Base-by-base conservation (phyloP, 2,329 filamentous ascomycete species). In the Torrubiella hemipterigena region DNA sequence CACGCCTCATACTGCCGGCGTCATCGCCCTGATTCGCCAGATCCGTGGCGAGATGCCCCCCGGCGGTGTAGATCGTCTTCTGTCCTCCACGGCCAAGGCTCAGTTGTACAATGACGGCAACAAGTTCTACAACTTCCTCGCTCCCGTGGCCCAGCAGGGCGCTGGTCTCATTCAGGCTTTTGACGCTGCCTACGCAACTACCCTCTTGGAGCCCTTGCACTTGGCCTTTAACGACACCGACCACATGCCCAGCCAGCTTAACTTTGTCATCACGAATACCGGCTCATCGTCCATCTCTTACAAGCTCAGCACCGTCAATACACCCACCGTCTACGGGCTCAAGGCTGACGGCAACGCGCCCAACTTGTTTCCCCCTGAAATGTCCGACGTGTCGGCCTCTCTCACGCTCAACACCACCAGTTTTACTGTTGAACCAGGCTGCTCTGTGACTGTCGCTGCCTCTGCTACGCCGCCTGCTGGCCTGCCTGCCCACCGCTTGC, bases 181-280 rank as follows among this genome's bases (percentile, higher is more conserved):
- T 42, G 62, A 69, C 27, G 64, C 67, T 9, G 61, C 68, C 15
- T 58, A 64, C 40, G 52, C 61, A 15, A 64, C 55, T 2, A 63
- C 60, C 3, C 42, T 63, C 20, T 52, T 74, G 18, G 62, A 61
- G 44, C 57, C 55, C 18, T 62, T 62, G 22, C 66, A 59, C 45
- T 52, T 76, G 13, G 58, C 63, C 4, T 70, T 73, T 54, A 73
- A 74, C 44, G 70, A 75, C 45, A 69, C 68, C 1, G 62, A 70
- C 38, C 47, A 77, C 55, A 65, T 73, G 36, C 47, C 49, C 26
- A 47, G 55, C 6, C 54, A 54, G 3, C 53, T 64, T 25, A 61
- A 64, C 38, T 73, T 79, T 43, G 62, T 56, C 19, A 59, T 79
- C 40, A 59, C 50, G 40, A 79, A 79, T 54, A 55, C 56, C 4